Evolutionary conservation across 331 rosid species (phyloP), one percentile per base, ranked within the genome.

Genomic region (Spiraea crenata): DNA sequence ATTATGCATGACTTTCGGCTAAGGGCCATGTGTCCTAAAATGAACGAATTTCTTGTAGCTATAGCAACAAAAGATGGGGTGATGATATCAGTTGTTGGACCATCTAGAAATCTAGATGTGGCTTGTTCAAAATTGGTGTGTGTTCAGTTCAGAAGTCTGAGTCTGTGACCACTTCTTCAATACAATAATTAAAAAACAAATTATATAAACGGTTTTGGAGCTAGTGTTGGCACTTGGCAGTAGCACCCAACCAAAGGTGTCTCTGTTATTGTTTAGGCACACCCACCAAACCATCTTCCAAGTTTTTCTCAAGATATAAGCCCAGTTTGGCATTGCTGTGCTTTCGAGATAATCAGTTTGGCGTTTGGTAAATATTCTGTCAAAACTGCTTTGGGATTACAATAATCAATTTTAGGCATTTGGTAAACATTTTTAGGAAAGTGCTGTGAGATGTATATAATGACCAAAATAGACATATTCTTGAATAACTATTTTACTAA

Each of bases 131-230:
- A 10, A 8, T 6, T 6, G 46, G 60, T 25, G 60, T 25, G 31
- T 25, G 31, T 25, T 25, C 31, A 25, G 31, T 55, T 55, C 60
- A 55, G 60, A 4, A 25, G 31, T 25, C 31, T 25, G 5, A 9
- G 14, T 25, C 19, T n/a, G 60, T 49, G 72, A n/a, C 48, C 60
- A n/a, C 72, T 49, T 67, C 31, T n/a, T 11, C 13, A 9, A n/a
- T 35, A 40, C n/a, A 60, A 60, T 14, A 60, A 3, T 19, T 34
- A 58, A 1, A 59, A 15, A 25, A 41, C 7, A 38, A 10, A 10
- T 39, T 44, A 15, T 25, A 25, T 25, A 25, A 25, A 25, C 2
- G 31, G 42, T 4, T 19, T 67, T 49, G 58, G 45, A 66, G 71
- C 35, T 44, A 63, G 9, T 42, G 67, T 42, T 17, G 54, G 69